A percentile compares a stretch with the other conserved stretches of the same genome.
Evolutionary conservation across 306 rosid genomes (phyloP).

Genomic region (Pyrus pyrifolia): DNA sequence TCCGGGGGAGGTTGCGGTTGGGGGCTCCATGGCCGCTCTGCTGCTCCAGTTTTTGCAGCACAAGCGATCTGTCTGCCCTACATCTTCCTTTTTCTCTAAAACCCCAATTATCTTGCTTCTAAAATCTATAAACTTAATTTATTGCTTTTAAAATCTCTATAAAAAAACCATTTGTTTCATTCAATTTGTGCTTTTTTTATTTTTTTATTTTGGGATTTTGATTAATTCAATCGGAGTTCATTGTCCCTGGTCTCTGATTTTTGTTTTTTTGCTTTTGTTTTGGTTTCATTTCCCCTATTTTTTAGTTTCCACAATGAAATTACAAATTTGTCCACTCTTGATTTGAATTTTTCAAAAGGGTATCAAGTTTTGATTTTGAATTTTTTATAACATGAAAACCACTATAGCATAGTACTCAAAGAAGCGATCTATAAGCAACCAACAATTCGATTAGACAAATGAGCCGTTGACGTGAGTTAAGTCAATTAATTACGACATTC

Average conservation of each 20-base stretch:
- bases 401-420: too few species aligned
- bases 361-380: background rate
- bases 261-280: background rate
- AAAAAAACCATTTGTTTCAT: background rate
- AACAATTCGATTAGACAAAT: too few species aligned
- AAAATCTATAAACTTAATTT: background rate
- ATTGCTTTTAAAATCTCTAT: background rate
- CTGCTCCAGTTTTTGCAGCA: constrained; percentile 23
- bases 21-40: constrained; percentile 29
- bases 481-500: too few species aligned
- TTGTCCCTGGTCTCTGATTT: background rate
- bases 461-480: too few species aligned
- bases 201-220: background rate
- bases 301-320: too few species aligned
- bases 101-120: background rate
- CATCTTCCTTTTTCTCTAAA: background rate
- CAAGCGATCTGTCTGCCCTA: constrained; percentile 30
- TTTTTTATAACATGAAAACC: background rate
- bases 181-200: too few species aligned
- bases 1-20: background rate
- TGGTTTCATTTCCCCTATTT: background rate
- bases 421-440: too few species aligned
- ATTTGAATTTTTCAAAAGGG: background rate
- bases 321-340: too few species aligned
- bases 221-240: background rate